Base-by-base conservation (phyloP, 164 flowering plant genomes). In the Chimonanthus praecox region DNA sequence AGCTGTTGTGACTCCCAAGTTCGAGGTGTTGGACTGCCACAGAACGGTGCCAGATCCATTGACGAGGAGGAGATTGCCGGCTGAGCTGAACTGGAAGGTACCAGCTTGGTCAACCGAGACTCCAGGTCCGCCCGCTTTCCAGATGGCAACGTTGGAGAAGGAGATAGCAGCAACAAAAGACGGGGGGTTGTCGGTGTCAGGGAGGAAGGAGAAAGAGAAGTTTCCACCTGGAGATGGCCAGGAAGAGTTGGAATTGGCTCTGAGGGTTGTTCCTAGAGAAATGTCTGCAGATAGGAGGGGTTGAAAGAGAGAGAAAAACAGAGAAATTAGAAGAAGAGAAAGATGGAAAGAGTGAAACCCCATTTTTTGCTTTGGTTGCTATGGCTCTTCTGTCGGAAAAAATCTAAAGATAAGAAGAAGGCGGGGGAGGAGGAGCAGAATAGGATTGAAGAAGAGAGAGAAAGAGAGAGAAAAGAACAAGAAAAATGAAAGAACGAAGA, bases 141-240 rank as follows among this genome's bases (percentile, higher is more conserved):
- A 84, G 73, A 81, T 44, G 44, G 73, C 71, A 11, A 71, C 66
- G 18, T 72, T 48, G 48, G 74, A 58, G 73, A 16, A 79, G 73
- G 80, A 49, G 60, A 82, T 70, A 48, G 78, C 78, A 16, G 75
- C 74, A 64, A 74, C 5, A 71, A 54, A 79, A 49, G 78, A 49
- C 54, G 49, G 43, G 5, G 77, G 73, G 68, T 75, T 67, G 4
- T 67, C 11, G 65, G 82, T 11, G 45, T 67, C 3, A 46, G 74
- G 69, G 77, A 82, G 72, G 80, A 85, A 84, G 60, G 74, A 48
- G 15, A 84, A 75, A n/a, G 84, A 72, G 80, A 80, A 82, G 47
- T 73, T 67, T 68, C 10, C 4, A 64, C 74, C 76, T 3, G 86
- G 84, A 7, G 88, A 85, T 1, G 69, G 18, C 86, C 85, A 85